Evolutionary conservation across 148 eudicot species (phyloP).

Genomic region (Nepenthes mirabilis): DNA sequence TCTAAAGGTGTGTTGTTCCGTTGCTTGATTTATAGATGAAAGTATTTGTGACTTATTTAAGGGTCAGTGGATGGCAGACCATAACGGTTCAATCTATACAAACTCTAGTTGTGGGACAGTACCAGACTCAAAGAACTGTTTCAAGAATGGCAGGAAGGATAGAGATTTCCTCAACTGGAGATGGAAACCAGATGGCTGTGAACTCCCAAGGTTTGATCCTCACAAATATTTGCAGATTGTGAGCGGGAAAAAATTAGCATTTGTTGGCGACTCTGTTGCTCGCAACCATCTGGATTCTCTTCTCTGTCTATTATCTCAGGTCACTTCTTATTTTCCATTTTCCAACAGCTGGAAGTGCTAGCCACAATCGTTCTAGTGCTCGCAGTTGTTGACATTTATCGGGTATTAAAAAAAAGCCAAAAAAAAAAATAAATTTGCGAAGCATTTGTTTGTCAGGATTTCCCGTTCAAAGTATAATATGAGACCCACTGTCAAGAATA

Average conservation of each 20-base stretch:
- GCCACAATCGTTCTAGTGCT: too few relatives aligned
- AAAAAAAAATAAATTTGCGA: not conserved
- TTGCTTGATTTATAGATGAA: constrained; percentile 7
- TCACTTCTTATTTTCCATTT: not conserved
- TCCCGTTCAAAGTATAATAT: too few relatives aligned
- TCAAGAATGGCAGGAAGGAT: constrained; percentile 50
- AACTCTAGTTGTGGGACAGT: constrained; percentile 42
- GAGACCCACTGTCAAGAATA: too few relatives aligned
- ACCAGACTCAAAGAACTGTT: constrained; percentile 53
- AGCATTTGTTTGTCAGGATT: not conserved
- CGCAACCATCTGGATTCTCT: constrained; percentile 78
- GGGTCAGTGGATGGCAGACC: constrained; percentile 50
- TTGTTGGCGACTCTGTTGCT: constrained; percentile 72
- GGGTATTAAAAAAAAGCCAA: too few relatives aligned
- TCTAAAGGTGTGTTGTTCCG: not conserved
- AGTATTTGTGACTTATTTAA: constrained; percentile 39
- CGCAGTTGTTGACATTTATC: too few relatives aligned
- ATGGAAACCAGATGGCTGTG: constrained; percentile 64
- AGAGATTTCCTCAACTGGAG: constrained; percentile 48
- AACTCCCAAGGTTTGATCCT: constrained; percentile 47
- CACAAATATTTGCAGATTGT: constrained; percentile 24
- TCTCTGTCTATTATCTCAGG: constrained; percentile 56
- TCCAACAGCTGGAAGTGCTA: too few relatives aligned
- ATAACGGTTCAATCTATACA: constrained; percentile 29
- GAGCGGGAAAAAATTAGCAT: constrained; percentile 46